Evolutionary conservation across 2,329 filamentous ascomycete genomes (phyloP), one percentile per base, ranked within the genome.

Genomic region (Rachicladosporium sp.): DNA sequence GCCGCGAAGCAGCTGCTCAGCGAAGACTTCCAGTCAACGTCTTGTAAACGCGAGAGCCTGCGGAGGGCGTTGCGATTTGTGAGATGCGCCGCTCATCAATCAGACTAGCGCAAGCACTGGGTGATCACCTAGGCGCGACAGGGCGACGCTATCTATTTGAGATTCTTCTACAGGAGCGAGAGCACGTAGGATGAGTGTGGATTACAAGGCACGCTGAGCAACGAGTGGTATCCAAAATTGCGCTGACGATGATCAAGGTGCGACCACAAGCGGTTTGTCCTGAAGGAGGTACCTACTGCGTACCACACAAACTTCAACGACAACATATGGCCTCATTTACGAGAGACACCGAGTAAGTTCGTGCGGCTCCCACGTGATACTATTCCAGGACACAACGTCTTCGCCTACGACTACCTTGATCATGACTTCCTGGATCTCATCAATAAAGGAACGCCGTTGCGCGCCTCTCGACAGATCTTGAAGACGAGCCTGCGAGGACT

Each of bases 151-250:
- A 60, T 49, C 12, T 40, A 10, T 58, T 57, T 42, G 57, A 53
- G 31, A 36, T 54, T 38, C 36, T 59, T 21, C 46, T 61, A 39
- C 54, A 60, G 45, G 54, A 61, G 41, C 54, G 56, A 50, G 46
- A 46, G 37, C 45, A 52, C 37, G 3, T 55, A 13, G 55, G 55
- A 36, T 49, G 52, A 29, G 55, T 60, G 33, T 60, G 56, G 56
- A 41, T 55, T 40, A 54, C 53, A 46, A 56, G 40, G 51, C 55
- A 19, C n/a, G 47, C 23, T 27, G 23, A 47, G 29, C 31, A 41
- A 12, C 35, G 34, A 11, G 35, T 12, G 12, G 40, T 40, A 40
- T 35, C 36, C 7, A 34, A 27, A 29, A 4, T 38, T 38, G 27
- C 23, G 43, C 21, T 13, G 12, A 21, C 15, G n/a, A 31, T 29